Conservation (phyloP, 2,329 filamentous ascomycete genomes). For the Colletotrichum cereale region DNA sequence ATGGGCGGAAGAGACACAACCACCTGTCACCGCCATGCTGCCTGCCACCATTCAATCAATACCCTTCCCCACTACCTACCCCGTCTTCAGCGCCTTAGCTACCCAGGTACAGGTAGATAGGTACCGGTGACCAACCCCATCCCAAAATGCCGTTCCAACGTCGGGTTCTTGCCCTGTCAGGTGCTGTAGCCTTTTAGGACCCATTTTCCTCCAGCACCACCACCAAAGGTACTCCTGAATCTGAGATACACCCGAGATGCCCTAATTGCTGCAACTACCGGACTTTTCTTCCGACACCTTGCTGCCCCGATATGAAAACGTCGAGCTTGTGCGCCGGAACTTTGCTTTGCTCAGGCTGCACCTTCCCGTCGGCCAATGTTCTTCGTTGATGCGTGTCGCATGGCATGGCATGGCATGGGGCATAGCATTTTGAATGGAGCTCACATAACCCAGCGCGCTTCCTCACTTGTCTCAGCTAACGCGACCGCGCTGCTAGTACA, state of each 20-base stretch:
- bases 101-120: too few relatives aligned
- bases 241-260: neutral
- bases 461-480: neutral
- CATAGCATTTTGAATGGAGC: neutral
- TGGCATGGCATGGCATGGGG: neutral
- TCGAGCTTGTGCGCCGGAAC: constrained; percentile 1
- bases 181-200: neutral
- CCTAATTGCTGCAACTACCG: neutral
- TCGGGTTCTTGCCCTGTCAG: neutral
- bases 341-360: constrained; percentile 11
- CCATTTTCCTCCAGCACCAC: neutral
- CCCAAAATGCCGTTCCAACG: neutral
- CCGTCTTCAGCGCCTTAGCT: neutral
- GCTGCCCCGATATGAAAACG: neutral
- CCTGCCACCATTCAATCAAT: too few relatives aligned
- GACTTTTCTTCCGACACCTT: neutral
- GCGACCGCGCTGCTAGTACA: constrained; percentile 4
- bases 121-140: neutral
- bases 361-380: constrained; percentile 9
- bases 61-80: too few relatives aligned
- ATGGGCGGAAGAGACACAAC: neutral
- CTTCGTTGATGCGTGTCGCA: constrained; percentile 18
- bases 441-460: neutral
- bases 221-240: too few relatives aligned
- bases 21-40: neutral